A percentile compares a stretch with the other conserved stretches of the same genome.
phyloP scores from a whole-genome alignment of 2,329 filamentous ascomycete species.

The Pseudodiploospora longispora region DNA sequence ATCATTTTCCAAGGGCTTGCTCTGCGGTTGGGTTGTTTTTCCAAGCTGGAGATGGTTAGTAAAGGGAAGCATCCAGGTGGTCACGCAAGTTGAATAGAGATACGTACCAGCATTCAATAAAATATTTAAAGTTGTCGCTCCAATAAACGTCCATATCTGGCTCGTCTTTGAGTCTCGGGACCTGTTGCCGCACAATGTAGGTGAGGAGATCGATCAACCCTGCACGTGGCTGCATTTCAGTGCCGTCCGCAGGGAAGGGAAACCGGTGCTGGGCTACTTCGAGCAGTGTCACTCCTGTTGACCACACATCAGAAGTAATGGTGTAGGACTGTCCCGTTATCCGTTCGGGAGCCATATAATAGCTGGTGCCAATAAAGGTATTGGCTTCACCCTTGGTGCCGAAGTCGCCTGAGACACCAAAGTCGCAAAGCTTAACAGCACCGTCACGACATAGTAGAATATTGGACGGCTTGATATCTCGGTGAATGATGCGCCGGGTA shows the following conservation, averaged over 20 bases:
- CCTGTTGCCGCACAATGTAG: constrained; percentile 93
- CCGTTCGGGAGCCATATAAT: constrained; percentile 98
- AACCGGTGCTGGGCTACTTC: constrained; percentile 99
- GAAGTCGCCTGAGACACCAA: constrained; percentile 95
- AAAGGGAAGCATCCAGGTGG: background rate
- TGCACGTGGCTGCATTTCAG: constrained; percentile 87
- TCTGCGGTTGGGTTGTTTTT: constrained; percentile 81
- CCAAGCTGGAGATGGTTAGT: constrained; percentile 54
- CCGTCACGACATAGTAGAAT: constrained; percentile 88
- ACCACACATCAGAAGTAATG: constrained; percentile 98
- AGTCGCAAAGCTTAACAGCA: constrained; percentile 96
- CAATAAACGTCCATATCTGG: constrained; percentile 82
- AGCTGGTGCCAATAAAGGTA: constrained; percentile 97
- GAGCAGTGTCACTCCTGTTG: constrained; percentile 89
- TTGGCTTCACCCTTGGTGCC: constrained; percentile 98
- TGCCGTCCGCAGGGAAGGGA: constrained; percentile 94
- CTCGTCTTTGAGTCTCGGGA: constrained; percentile 93
- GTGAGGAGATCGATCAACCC: constrained; percentile 92
- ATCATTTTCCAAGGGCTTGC: constrained; percentile 98
- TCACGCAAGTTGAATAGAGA: background rate
- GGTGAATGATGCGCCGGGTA: constrained; percentile 92
- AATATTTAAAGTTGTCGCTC: constrained; percentile 98
- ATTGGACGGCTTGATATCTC: constrained; percentile 97
- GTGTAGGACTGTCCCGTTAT: constrained; percentile 98
- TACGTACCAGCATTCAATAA: constrained; percentile 96